Percentiles rank a stretch among this genome's conserved stretches.
Conservation (phyloP, 768 basidiomycete genomes). For the Termitomyces sp. region DNA sequence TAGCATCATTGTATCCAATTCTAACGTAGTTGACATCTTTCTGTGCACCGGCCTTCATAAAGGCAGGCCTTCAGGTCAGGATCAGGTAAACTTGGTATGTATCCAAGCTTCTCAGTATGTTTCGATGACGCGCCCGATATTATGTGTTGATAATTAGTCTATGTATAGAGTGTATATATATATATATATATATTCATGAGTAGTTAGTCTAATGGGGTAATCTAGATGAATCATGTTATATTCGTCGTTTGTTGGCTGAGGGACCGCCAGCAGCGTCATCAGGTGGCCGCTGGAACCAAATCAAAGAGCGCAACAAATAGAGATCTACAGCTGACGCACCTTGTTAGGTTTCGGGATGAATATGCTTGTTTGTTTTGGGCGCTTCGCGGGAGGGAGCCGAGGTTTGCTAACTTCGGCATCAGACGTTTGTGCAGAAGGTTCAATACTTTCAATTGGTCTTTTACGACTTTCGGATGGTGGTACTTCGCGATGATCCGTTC, state of each 20-base stretch:
- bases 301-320: neutral
- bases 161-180: neutral
- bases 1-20: neutral
- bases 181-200: neutral
- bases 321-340: constrained; percentile 3
- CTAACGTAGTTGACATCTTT: neutral
- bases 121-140: neutral
- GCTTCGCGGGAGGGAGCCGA: constrained; percentile 27
- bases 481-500: neutral
- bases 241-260: constrained; percentile 9
- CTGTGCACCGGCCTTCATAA: neutral
- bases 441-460: constrained; percentile 5
- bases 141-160: neutral
- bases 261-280: constrained; percentile 9
- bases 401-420: constrained; percentile 3
- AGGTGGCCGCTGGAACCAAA: constrained; percentile 11
- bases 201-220: neutral
- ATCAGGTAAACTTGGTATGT: neutral
- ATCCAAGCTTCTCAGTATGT: neutral
- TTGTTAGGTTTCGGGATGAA: constrained; percentile 61
- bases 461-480: neutral
- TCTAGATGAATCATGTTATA: neutral
- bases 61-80: no score
- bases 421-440: neutral
- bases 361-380: constrained; percentile 40